phyloP scores from a whole-genome alignment of 2,329 filamentous ascomycete species.

The Trichophyton verrucosum region DNA sequence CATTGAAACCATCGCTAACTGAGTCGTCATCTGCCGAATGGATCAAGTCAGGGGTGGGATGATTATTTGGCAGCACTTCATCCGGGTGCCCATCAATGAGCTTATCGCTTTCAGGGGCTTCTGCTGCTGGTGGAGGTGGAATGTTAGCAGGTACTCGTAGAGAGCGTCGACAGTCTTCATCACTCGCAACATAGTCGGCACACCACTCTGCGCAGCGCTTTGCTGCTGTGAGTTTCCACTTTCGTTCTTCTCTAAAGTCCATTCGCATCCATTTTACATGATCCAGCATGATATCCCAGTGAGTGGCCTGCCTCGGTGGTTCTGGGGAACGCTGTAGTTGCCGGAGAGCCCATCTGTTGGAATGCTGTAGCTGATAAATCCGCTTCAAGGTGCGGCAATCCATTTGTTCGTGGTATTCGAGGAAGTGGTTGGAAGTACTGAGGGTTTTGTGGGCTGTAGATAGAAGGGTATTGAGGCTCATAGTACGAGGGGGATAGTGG shows the following conservation, averaged over 20 bases:
- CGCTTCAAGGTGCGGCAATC: constrained; percentile 74
- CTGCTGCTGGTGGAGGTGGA: constrained; percentile 13
- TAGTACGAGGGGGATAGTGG: constrained; percentile 42
- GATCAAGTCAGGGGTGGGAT: constrained; percentile 56
- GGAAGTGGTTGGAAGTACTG: constrained; percentile 69
- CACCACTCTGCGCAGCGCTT: constrained; percentile 71
- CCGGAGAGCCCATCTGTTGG: constrained; percentile 82
- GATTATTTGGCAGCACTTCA: constrained; percentile 24
- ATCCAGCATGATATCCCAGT: constrained; percentile 75
- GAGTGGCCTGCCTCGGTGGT: constrained; percentile 60
- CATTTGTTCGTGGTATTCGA: constrained; percentile 73
- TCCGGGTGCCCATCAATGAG: constrained; percentile 11
- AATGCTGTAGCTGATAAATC: constrained; percentile 82
- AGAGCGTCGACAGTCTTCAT: constrained; percentile 47
- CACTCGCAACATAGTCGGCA: constrained; percentile 63
- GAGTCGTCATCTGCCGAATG: constrained; percentile 51
- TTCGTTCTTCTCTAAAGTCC: constrained; percentile 85
- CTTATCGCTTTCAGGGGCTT: constrained; percentile 4
- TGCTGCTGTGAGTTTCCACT: constrained; percentile 79
- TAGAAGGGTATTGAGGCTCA: constrained; percentile 56
- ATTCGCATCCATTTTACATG: constrained; percentile 98
- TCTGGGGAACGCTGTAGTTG: constrained; percentile 78
- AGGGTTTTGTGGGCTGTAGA: constrained; percentile 79
- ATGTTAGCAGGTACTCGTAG: constrained; percentile 52
- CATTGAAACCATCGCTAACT: constrained; percentile 35